A percentile compares a stretch with the other conserved stretches of the same genome.
These are phyloP conservation scores for Colletotrichum scovillei DNA, from an alignment of 2,329 filamentous ascomycete species.

Conservation along the genomic window DNA sequence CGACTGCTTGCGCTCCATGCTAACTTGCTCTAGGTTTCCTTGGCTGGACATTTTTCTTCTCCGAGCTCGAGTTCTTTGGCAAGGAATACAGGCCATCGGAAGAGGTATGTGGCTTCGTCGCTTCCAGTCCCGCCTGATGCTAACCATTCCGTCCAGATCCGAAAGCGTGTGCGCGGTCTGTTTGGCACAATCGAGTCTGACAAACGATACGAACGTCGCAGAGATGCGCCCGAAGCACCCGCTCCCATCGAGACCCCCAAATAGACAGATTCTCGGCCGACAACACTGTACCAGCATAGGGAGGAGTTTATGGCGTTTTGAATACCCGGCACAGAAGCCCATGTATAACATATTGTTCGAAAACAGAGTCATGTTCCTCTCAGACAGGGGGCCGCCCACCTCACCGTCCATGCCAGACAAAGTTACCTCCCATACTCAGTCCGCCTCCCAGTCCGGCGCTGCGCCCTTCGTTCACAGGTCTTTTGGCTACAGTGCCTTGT, in stretches of 20 bases:
- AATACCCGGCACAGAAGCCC: slow-evolving; percentile 32
- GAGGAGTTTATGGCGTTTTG: slow-evolving; percentile 35
- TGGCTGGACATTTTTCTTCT: slow-evolving; percentile 53
- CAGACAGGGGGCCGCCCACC: slow-evolving; percentile 38
- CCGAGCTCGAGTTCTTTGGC: slow-evolving; percentile 58
- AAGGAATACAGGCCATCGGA: slow-evolving; percentile 54
- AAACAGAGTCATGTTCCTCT: slow-evolving; percentile 22
- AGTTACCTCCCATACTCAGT: slow-evolving; percentile 67
- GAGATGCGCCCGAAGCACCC: slow-evolving; percentile 48
- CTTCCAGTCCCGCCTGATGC: background rate
- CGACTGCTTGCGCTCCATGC: slow-evolving; percentile 3
- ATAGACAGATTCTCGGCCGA: background rate
- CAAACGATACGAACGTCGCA: slow-evolving; percentile 54
- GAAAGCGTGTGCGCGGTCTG: slow-evolving; percentile 49
- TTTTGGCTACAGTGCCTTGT: slow-evolving; percentile 81
- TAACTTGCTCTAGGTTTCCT: slow-evolving; percentile 46
- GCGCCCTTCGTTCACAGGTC: slow-evolving; percentile 78
- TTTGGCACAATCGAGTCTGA: slow-evolving; percentile 55
- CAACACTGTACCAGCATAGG: slow-evolving; percentile 13
- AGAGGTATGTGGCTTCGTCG: slow-evolving; percentile 44
- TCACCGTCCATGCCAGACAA: slow-evolving; percentile 62
- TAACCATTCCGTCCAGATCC: slow-evolving; percentile 43
- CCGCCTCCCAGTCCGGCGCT: slow-evolving; percentile 58
- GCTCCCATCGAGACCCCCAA: slow-evolving; percentile 39
- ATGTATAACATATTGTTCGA: slow-evolving; percentile 43